Evolutionary conservation across 139 green algal genomes (phyloP).

Genomic region (Picochlorum sp.): DNA sequence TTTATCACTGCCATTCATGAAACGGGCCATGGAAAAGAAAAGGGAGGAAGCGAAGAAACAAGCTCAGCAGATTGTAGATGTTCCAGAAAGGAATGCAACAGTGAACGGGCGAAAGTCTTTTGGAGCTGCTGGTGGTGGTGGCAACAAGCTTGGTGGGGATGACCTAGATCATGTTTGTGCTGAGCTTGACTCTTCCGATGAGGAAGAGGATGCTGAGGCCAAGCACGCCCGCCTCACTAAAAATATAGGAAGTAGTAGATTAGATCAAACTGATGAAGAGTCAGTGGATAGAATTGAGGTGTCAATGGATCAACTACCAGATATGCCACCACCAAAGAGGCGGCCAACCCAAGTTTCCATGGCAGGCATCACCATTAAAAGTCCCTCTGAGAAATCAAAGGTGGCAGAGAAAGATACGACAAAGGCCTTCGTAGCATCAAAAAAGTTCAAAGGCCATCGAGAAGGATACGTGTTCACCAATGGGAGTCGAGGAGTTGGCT

Average conservation of each 20-base stretch:
- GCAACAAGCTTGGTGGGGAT: constrained; percentile 2
- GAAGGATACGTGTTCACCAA: constrained; percentile 52
- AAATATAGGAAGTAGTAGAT: neutral
- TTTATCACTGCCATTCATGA: constrained; percentile 92
- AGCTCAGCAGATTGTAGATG: constrained; percentile 24
- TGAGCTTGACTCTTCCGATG: constrained; percentile 37
- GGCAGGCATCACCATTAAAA: neutral
- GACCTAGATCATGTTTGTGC: constrained; percentile 41
- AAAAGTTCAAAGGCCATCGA: constrained; percentile 38
- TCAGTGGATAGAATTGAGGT: too few species aligned
- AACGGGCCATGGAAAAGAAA: constrained; percentile 53
- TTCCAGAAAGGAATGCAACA: constrained; percentile 9
- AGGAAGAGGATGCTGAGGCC: constrained; percentile 44
- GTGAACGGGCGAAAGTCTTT: constrained; percentile 18
- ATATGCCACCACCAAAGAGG: neutral
- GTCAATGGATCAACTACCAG: neutral
- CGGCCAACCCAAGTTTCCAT: neutral
- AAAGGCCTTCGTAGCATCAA: constrained; percentile 18
- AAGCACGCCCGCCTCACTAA: constrained; percentile 21
- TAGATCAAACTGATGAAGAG: neutral
- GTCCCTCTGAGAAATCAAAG: neutral
- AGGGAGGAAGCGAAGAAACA: constrained; percentile 21
- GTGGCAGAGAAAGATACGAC: neutral
- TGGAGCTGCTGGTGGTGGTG: constrained; percentile 6
- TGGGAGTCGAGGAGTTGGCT: constrained; percentile 53